These are phyloP conservation scores for Drosera capensis DNA, from an alignment of 148 eudicot genomes.

Conservation along the genomic window DNA sequence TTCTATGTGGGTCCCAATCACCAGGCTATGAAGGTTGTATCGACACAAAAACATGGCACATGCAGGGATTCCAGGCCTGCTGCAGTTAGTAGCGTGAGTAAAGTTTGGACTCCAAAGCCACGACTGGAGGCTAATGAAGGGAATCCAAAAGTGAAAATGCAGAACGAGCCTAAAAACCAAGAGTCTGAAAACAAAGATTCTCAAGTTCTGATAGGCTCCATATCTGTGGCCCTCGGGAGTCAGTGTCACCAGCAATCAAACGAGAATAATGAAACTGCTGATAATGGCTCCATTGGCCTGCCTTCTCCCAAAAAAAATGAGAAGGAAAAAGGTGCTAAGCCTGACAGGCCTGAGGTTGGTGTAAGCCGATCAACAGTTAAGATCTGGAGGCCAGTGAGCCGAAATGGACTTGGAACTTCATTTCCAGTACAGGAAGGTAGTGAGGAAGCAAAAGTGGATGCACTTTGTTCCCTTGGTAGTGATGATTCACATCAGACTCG, in stretches of 20 bases:
- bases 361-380: conserved; percentile 26
- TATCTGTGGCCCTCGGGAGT: conserved; percentile 39
- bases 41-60: conserved; percentile 27
- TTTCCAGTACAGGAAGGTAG: conserved; percentile 14
- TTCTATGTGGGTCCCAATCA: conserved; percentile 29
- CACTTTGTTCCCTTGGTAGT: conserved; percentile 9
- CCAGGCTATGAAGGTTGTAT: conserved; percentile 24
- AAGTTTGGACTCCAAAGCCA: conserved; percentile 63
- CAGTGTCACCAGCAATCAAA: conserved; percentile 12
- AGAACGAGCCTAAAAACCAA: conserved; percentile 15
- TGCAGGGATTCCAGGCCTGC: conserved; percentile 26
- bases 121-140: conserved; percentile 31
- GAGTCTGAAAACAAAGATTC: conserved; percentile 21
- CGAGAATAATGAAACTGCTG: conserved; percentile 7
- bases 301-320: conserved; percentile 13
- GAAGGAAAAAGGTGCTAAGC: conserved; percentile 21
- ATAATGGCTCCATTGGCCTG: conserved; percentile 7
- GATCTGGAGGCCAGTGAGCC: conserved; percentile 42
- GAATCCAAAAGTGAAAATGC: conserved; percentile 9
- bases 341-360: conserved; percentile 16
- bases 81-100: conserved; percentile 19
- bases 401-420: conserved; percentile 15
- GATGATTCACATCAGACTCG: conserved; percentile 11
- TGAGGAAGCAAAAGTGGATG: conserved; percentile 18
- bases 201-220: conserved; percentile 78